These are phyloP conservation scores for Exophiala lecanii-corni DNA, from an alignment of 2,329 filamentous ascomycete genomes.

Conservation along the genomic window DNA sequence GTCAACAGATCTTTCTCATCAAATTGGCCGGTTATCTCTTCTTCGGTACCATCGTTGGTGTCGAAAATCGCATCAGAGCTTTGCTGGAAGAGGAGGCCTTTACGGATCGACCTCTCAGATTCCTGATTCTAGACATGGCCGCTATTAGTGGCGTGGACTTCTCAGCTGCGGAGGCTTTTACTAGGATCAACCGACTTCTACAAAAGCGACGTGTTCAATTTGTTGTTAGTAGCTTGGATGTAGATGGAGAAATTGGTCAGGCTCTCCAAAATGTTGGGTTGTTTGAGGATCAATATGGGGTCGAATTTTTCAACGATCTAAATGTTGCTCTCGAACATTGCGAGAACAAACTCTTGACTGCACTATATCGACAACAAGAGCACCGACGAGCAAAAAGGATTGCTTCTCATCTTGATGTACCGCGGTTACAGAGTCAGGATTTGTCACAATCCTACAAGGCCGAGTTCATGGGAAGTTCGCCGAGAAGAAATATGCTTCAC, in stretches of 20 bases:
- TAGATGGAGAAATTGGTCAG: slow-evolving; percentile 69
- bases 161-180: slow-evolving; percentile 92
- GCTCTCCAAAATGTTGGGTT: slow-evolving; percentile 81
- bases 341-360: slow-evolving; percentile 87
- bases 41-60: slow-evolving; percentile 94
- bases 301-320: slow-evolving; percentile 78
- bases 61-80: slow-evolving; percentile 79
- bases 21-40: slow-evolving; percentile 96
- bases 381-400: slow-evolving; percentile 27
- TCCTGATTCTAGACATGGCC: slow-evolving; percentile 80
- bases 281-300: slow-evolving; percentile 66
- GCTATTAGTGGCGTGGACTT: slow-evolving; percentile 93
- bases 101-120: slow-evolving; percentile 72
- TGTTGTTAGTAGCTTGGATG: slow-evolving; percentile 75
- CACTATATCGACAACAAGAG: slow-evolving; percentile 68
- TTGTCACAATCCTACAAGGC: slow-evolving; percentile 28
- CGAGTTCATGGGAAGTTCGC: slow-evolving; percentile 65
- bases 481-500: slow-evolving; percentile 70
- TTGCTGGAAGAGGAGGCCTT: slow-evolving; percentile 82
- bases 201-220: slow-evolving; percentile 72
- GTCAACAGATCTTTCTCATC: slow-evolving; percentile 81
- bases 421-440: slow-evolving; percentile 16
- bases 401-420: slow-evolving; percentile 24
- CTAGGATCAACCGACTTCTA: slow-evolving; percentile 81
- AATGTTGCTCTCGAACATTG: slow-evolving; percentile 92